Evolutionary conservation across 2,329 filamentous ascomycete species (phyloP).

Genomic region (Fusarium falciforme): DNA sequence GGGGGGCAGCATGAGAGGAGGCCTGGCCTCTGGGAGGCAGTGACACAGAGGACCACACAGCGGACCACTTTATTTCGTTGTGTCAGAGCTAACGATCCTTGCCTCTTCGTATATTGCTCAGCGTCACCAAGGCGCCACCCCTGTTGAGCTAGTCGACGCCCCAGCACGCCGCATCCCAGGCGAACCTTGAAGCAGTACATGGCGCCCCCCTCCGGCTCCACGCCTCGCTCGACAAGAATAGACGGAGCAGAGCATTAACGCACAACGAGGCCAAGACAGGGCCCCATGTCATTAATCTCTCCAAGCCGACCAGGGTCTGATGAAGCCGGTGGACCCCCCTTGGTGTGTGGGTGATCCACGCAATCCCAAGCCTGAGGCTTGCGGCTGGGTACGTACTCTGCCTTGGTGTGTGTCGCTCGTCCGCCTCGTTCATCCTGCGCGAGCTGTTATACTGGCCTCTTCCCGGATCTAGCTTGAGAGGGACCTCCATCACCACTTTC

Average conservation of each 20-base stretch:
- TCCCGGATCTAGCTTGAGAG: slow-evolving; percentile 39
- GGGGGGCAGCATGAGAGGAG: slow-evolving; percentile 21
- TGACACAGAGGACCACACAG: slow-evolving; percentile 38
- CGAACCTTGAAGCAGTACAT: slow-evolving; percentile 46
- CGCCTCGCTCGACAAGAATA: slow-evolving; percentile 56
- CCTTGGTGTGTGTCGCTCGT: slow-evolving; percentile 29
- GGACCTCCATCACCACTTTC: slow-evolving; percentile 47
- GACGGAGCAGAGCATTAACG: slow-evolving; percentile 51
- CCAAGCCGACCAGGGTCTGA: slow-evolving; percentile 47
- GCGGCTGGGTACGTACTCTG: slow-evolving; percentile 39
- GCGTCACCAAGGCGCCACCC: slow-evolving; percentile 56
- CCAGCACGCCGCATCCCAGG: slow-evolving; percentile 40
- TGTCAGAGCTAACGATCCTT: slow-evolving; percentile 61
- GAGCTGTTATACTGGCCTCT: slow-evolving; percentile 39
- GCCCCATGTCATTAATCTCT: slow-evolving; percentile 51
- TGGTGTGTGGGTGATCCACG: slow-evolving; percentile 53
- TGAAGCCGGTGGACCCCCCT: slow-evolving; percentile 45
- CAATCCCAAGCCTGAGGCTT: slow-evolving; percentile 50
- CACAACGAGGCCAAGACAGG: slow-evolving; percentile 48
- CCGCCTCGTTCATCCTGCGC: slow-evolving; percentile 38
- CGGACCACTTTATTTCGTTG: slow-evolving; percentile 58
- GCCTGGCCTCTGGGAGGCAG: slow-evolving; percentile 33
- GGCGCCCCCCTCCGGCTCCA: slow-evolving; percentile 31
- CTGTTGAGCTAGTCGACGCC: slow-evolving; percentile 46
- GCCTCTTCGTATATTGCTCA: slow-evolving; percentile 62